These are phyloP conservation scores for Crepidotus sp. DNA, from an alignment of 1,284 basidiomycete genomes.

Conservation along the genomic window DNA sequence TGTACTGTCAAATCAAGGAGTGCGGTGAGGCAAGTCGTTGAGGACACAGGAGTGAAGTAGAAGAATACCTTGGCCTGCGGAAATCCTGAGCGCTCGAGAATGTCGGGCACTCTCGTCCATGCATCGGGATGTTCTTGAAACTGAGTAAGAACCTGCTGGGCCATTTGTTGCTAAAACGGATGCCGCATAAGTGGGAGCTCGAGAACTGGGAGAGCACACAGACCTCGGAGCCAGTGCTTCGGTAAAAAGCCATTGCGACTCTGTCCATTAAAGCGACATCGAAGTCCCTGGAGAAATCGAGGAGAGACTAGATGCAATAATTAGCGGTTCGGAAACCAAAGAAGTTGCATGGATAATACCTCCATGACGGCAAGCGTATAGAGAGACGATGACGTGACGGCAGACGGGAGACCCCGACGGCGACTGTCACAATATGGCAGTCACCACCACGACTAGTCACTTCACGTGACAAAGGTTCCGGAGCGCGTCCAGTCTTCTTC, in stretches of 20 bases:
- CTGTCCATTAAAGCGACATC: conserved; percentile 81
- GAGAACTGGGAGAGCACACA: conserved; percentile 20
- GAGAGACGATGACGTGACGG: background rate
- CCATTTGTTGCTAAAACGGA: conserved; percentile 72
- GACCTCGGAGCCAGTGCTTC: conserved; percentile 70
- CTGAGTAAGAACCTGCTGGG: conserved; percentile 70
- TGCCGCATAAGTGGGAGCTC: conserved; percentile 22
- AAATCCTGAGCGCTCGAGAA: conserved; percentile 80
- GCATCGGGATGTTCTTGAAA: conserved; percentile 97
- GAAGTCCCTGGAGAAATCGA: conserved; percentile 82
- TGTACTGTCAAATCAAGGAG: conserved; percentile 76
- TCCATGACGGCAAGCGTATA: conserved; percentile 33
- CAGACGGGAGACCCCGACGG: no score
- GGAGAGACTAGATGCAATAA: conserved; percentile 49
- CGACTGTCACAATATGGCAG: background rate
- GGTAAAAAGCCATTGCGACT: conserved; percentile 79
- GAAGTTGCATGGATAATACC: conserved; percentile 22
- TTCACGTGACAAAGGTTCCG: background rate
- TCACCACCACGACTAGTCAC: background rate
- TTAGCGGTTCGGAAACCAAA: conserved; percentile 15
- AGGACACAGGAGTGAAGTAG: background rate
- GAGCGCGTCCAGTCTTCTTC: background rate
- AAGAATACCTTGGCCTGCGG: conserved; percentile 80
- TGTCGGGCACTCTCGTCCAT: conserved; percentile 95
- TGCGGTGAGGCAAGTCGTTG: conserved; percentile 6